A percentile compares a stretch with the other conserved stretches of the same genome.
phyloP scores from a whole-genome alignment of 306 rosid genomes.

The Medicago arabica region DNA sequence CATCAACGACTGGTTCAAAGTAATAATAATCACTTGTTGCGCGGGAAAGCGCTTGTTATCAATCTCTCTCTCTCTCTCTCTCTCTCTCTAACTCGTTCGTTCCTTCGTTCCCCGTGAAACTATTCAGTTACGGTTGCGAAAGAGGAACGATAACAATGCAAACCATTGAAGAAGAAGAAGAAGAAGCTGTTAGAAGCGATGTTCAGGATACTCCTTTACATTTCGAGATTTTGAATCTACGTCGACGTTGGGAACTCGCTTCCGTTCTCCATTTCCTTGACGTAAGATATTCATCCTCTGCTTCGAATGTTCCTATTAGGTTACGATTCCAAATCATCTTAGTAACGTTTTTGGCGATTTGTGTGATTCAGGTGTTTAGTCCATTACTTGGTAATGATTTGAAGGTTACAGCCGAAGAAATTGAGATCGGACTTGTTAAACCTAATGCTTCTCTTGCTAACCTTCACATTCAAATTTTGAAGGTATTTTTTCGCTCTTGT shows the following conservation, averaged over 20 bases:
- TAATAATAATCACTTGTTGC: conserved; percentile 25
- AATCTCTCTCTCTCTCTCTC: background rate
- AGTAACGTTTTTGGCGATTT: background rate
- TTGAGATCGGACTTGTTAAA: conserved; percentile 73
- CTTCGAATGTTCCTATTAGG: background rate
- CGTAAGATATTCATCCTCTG: conserved; percentile 47
- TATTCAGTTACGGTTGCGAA: background rate
- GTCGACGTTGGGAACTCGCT: conserved; percentile 87
- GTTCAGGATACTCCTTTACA: conserved; percentile 27
- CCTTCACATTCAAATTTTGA: conserved; percentile 77
- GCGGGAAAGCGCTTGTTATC: conserved; percentile 61
- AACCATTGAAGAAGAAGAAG: conserved; percentile 39
- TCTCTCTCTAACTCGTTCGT: background rate
- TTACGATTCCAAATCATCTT: background rate
- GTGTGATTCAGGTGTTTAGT: conserved; percentile 66
- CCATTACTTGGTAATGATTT: conserved; percentile 61
- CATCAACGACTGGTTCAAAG: too few relatives aligned
- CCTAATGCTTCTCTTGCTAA: conserved; percentile 62
- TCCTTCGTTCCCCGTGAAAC: conserved; percentile 12
- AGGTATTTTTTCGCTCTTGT: conserved; percentile 51
- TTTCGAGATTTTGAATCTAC: conserved; percentile 58
- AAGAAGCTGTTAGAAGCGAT: conserved; percentile 43
- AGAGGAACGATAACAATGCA: conserved; percentile 37
- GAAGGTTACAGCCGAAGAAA: conserved; percentile 73
- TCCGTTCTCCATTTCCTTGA: conserved; percentile 77